Base-by-base conservation (phyloP, 2,329 filamentous ascomycete species). In the Alternaria postmessia region DNA sequence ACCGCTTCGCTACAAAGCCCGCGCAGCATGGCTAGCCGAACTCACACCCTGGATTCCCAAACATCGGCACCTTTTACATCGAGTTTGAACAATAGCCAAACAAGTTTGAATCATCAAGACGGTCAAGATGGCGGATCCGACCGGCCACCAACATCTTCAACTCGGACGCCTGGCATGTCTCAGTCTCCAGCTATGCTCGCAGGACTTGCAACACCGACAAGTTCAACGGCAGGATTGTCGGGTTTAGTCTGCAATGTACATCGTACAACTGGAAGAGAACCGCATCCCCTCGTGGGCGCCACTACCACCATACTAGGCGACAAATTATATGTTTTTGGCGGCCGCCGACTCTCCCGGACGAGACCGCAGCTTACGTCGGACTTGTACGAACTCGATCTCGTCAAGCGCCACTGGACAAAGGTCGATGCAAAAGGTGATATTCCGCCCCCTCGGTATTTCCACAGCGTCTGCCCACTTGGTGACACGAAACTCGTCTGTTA, bases 401-500 rank as follows among this genome's bases (percentile, higher is more conserved):
- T 97, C 64, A 87, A 90, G 54, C 87, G 95, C 59, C 93, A 98
- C 79, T 99, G 95, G 95, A 93, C 90, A 12, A 97, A 94, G 76
- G 78, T 98, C 24, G 92, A 96, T 54, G 89, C 92, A 0, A 86
- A 84, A 28, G 95, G 95, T 44, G 93, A 98, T 71, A 83, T 96
- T 38, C 95, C 95, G 1, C 91, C 93, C 2, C 93, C 95, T 8
- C 88, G 95, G 62, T 99, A 99, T 77, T 99, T 99, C 68, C 95
- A 99, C 82, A 98, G 93, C 65, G 91, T 98, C 78, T 99, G 95
- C 77, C 87, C 92, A 1, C 82, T 99, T 2, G 95, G 95, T 22
- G 95, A 98, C 75, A 94, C 93, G 3, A 99, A 98, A 79, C 85
- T 99, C 77, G 94, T 99, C 4, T 98, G 94, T 79, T 99, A 98